Percentiles rank a stretch among this genome's conserved stretches.
Conservation (phyloP, 225 moss, liverwort and hornwort genomes). For the Climacium dendroides region DNA sequence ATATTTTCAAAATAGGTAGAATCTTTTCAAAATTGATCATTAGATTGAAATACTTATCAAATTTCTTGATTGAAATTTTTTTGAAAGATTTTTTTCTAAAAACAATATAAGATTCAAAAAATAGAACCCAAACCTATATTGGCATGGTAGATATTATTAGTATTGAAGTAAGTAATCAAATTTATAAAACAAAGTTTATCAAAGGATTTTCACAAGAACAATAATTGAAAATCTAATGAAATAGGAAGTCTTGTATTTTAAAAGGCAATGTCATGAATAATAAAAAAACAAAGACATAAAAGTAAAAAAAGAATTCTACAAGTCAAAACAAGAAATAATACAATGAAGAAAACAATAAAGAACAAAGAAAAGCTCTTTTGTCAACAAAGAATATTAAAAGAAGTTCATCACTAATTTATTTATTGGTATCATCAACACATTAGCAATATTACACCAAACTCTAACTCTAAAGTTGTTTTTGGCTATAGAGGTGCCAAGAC, state of each 20-base stretch:
- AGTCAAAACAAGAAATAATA: neutral
- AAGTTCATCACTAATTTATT: neutral
- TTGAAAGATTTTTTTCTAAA: neutral
- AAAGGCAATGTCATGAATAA: neutral
- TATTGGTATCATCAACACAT: neutral
- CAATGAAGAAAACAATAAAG: accelerated
- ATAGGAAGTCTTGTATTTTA: neutral
- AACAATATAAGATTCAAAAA: neutral
- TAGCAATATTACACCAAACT: accelerated
- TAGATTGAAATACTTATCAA: neutral
- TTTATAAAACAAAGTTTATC: neutral
- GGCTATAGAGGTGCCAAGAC: too few relatives aligned
- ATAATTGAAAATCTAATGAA: neutral
- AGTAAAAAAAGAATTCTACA: accelerated
- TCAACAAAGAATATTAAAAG: neutral
- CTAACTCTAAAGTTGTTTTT: neutral
- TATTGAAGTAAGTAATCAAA: neutral
- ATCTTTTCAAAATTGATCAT: neutral
- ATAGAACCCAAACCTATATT: neutral
- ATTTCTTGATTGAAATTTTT: too few relatives aligned
- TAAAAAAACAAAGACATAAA: accelerated
- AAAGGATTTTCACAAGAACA: neutral
- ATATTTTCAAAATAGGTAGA: neutral
- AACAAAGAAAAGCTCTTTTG: accelerated
- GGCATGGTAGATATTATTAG: neutral